phyloP scores from a whole-genome alignment of 2,329 filamentous ascomycete genomes.

The Ascocoryne sarcoides region DNA sequence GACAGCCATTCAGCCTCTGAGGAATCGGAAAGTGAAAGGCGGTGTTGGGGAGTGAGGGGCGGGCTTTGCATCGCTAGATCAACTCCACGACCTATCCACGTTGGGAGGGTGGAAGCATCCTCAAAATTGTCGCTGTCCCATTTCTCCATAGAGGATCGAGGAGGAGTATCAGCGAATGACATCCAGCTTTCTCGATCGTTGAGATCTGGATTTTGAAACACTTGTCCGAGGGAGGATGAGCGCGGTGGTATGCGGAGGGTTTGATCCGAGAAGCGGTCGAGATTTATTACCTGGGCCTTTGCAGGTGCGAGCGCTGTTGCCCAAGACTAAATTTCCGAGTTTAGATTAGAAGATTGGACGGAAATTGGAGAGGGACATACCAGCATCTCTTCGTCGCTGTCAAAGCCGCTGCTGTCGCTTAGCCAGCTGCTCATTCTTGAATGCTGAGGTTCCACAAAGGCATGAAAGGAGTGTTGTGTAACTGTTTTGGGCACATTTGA shows the following conservation, averaged over 20 bases:
- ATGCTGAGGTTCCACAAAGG: slow-evolving; percentile 3
- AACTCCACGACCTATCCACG: no score
- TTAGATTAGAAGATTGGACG: neutral
- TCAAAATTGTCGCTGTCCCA: slow-evolving; percentile 1
- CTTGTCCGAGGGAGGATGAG: slow-evolving; percentile 12
- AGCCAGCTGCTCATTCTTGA: slow-evolving; percentile 22
- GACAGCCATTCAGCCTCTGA: no score
- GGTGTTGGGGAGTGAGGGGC: slow-evolving; percentile 8
- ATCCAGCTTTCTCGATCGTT: slow-evolving; percentile 7
- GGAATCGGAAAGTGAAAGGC: neutral
- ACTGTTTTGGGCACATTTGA: neutral
- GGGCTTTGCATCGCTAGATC: slow-evolving; percentile 16
- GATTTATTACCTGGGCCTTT: slow-evolving; percentile 19
- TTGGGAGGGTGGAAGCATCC: no score
- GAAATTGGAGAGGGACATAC: slow-evolving; percentile 10
- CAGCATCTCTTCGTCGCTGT: slow-evolving; percentile 15
- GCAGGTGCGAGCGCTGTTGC: slow-evolving; percentile 19
- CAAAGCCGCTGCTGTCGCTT: slow-evolving; percentile 15
- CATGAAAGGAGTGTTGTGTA: neutral
- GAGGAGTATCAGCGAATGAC: slow-evolving; percentile 7
- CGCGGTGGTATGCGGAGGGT: slow-evolving; percentile 13
- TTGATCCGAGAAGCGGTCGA: slow-evolving; percentile 10
- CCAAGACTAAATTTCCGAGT: slow-evolving; percentile 12
- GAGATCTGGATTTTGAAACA: neutral
- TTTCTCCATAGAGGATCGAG: neutral